Evolutionary conservation across 805 yeast species (phyloP).

Genomic region (Candida schatavii): DNA sequence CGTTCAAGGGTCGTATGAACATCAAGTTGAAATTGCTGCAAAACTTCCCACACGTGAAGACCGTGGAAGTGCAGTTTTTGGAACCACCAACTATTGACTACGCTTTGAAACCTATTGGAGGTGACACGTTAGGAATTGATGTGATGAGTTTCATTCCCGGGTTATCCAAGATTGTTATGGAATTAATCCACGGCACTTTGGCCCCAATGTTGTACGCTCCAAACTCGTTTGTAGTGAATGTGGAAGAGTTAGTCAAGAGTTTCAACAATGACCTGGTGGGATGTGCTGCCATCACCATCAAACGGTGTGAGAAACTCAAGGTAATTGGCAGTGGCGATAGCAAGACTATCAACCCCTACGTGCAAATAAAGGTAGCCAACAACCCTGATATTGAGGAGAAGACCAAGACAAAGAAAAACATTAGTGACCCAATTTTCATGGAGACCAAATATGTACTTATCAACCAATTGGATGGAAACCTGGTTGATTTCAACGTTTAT

Average conservation of each 20-base stretch:
- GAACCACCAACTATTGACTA: constrained; percentile 80
- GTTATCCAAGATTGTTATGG: constrained; percentile 66
- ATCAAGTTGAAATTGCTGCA: constrained; percentile 59
- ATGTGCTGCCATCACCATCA: constrained; percentile 60
- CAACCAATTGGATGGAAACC: constrained; percentile 52
- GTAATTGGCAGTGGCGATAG: constrained; percentile 22
- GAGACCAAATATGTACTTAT: constrained; percentile 63
- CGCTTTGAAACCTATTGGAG: constrained; percentile 82
- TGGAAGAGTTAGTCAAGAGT: constrained; percentile 65
- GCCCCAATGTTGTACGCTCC: constrained; percentile 84
- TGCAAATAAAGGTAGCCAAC: constrained; percentile 36
- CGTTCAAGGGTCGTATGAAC: constrained; percentile 66
- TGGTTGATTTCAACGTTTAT: constrained; percentile 50
- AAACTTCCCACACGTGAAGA: constrained; percentile 74
- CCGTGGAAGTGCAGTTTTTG: constrained; percentile 67
- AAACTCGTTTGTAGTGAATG: constrained; percentile 71
- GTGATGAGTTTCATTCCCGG: constrained; percentile 85
- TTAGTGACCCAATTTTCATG: constrained; percentile 61
- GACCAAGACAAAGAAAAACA: constrained; percentile 57
- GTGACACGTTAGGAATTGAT: constrained; percentile 83
- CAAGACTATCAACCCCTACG: constrained; percentile 57
- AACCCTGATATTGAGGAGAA: constrained; percentile 45
- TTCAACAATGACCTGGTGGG: constrained; percentile 69
- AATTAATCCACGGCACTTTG: constrained; percentile 63
- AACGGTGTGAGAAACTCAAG: constrained; percentile 50